Percentiles rank a stretch among this genome's conserved stretches.
phyloP scores from a whole-genome alignment of 495 filamentous ascomycete species.

The Baudoinia panamericana region DNA sequence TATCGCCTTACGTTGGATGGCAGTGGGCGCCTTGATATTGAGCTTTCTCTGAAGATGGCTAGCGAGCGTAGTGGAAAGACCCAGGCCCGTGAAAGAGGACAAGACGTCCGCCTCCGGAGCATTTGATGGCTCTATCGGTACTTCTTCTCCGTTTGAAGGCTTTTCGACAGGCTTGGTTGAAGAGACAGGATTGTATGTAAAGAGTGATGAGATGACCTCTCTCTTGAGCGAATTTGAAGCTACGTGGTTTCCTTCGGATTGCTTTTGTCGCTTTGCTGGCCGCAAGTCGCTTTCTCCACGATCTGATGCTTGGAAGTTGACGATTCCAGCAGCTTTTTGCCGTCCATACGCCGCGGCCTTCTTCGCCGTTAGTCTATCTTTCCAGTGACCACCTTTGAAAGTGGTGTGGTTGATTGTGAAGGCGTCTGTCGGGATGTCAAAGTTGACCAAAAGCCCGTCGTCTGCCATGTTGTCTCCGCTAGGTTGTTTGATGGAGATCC shows the following conservation, averaged over 20 bases:
- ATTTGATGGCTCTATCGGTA: slow-evolving; percentile 69
- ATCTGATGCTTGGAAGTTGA: neutral
- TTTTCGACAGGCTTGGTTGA: slow-evolving; percentile 18
- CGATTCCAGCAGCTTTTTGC: slow-evolving; percentile 22
- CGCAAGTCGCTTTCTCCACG: neutral
- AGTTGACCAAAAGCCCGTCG: slow-evolving; percentile 91
- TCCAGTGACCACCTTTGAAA: slow-evolving; percentile 85
- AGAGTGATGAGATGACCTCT: slow-evolving; percentile 76
- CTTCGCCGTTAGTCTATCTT: slow-evolving; percentile 69
- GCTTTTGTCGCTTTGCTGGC: neutral
- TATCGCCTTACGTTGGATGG: slow-evolving; percentile 82
- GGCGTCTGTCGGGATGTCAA: slow-evolving; percentile 43
- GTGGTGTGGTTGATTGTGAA: slow-evolving; percentile 47
- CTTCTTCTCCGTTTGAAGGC: slow-evolving; percentile 29
- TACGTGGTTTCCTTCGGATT: neutral
- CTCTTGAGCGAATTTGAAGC: slow-evolving; percentile 18
- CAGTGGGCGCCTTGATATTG: slow-evolving; percentile 78
- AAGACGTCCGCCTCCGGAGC: slow-evolving; percentile 78
- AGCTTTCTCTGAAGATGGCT: slow-evolving; percentile 76
- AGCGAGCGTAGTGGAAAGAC: slow-evolving; percentile 62
- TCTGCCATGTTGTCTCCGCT: slow-evolving; percentile 54
- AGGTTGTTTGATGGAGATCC: neutral
- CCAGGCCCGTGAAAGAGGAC: slow-evolving; percentile 70
- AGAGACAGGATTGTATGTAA: slow-evolving; percentile 69
- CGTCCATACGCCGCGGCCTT: slow-evolving; percentile 46